phyloP scores from a whole-genome alignment of 805 yeast species.

The Metschnikowia sp. region DNA sequence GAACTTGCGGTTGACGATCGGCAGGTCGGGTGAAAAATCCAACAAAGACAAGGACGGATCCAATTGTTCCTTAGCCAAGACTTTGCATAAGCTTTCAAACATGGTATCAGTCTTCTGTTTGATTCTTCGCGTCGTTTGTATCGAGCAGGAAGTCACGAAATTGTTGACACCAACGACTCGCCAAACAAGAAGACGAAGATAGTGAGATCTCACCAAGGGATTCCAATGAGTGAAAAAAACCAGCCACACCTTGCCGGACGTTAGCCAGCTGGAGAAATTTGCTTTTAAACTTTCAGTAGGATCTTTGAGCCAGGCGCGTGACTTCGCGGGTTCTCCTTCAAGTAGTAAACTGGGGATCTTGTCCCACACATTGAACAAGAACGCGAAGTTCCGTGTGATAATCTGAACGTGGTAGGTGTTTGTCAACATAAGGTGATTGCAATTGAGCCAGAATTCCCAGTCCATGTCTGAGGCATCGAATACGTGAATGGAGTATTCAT shows the following conservation, averaged over 20 bases:
- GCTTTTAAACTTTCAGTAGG: slow-evolving; percentile 42
- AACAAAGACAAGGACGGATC: slow-evolving; percentile 2
- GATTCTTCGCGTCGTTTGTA: slow-evolving; percentile 29
- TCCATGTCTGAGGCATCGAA: slow-evolving; percentile 38
- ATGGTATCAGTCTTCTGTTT: slow-evolving; percentile 30
- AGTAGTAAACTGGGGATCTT: slow-evolving; percentile 46
- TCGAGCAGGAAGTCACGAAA: slow-evolving; percentile 31
- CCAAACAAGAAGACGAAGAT: slow-evolving; percentile 66
- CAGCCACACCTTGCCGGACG: slow-evolving; percentile 49
- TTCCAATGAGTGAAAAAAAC: slow-evolving; percentile 73
- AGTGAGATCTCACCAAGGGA: slow-evolving; percentile 70
- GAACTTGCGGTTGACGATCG: slow-evolving; percentile 47
- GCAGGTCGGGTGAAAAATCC: slow-evolving; percentile 35
- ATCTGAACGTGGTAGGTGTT: slow-evolving; percentile 58
- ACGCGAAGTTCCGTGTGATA: slow-evolving; percentile 60
- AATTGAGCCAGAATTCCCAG: slow-evolving; percentile 77
- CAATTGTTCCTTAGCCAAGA: not conserved
- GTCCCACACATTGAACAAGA: slow-evolving; percentile 74
- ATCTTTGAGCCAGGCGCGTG: slow-evolving; percentile 39
- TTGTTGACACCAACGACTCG: slow-evolving; percentile 48
- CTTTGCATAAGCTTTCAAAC: slow-evolving; percentile 14
- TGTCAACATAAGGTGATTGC: slow-evolving; percentile 53
- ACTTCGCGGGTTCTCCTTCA: slow-evolving; percentile 1
- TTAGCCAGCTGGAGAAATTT: slow-evolving; percentile 53
- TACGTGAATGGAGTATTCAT: slow-evolving; percentile 38